Conservation (phyloP, 306 rosid species). For the Dryas drummondii region DNA sequence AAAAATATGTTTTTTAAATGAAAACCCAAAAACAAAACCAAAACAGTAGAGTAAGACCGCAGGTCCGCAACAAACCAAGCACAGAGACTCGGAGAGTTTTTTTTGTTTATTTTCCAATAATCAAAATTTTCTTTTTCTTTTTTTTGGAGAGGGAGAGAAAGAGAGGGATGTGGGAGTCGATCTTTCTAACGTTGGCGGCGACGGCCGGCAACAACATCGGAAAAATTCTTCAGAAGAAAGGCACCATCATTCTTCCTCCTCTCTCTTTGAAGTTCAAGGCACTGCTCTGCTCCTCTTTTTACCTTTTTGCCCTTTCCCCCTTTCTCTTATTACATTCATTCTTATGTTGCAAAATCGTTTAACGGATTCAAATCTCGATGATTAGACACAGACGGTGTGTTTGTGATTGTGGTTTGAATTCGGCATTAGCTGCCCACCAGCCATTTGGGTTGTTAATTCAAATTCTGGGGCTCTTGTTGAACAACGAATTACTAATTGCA, state of each 20-base stretch:
- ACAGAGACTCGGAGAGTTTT: background rate
- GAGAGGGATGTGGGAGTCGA: conserved; percentile 82
- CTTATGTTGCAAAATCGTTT: no score
- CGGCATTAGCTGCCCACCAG: background rate
- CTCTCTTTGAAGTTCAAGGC: conserved; percentile 90
- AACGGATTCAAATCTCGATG: background rate
- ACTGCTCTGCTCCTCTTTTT: background rate
- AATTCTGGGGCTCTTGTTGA: background rate
- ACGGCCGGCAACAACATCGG: conserved; percentile 99
- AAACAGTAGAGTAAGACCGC: background rate
- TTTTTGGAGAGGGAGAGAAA: conserved; percentile 6
- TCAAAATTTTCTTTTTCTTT: background rate
- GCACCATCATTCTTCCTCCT: conserved; percentile 94
- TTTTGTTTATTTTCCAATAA: background rate
- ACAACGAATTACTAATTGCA: background rate
- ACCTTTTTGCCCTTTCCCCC: background rate
- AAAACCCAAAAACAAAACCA: conserved; percentile 1
- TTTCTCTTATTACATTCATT: background rate
- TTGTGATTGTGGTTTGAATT: conserved; percentile 5
- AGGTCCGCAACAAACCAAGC: background rate
- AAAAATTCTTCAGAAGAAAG: conserved; percentile 90
- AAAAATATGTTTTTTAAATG: background rate
- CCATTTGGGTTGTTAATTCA: background rate
- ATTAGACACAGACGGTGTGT: background rate
- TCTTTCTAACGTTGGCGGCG: conserved; percentile 78